Conservation (phyloP, 2,329 filamentous ascomycete genomes). For the Aspergillaceae sp. region DNA sequence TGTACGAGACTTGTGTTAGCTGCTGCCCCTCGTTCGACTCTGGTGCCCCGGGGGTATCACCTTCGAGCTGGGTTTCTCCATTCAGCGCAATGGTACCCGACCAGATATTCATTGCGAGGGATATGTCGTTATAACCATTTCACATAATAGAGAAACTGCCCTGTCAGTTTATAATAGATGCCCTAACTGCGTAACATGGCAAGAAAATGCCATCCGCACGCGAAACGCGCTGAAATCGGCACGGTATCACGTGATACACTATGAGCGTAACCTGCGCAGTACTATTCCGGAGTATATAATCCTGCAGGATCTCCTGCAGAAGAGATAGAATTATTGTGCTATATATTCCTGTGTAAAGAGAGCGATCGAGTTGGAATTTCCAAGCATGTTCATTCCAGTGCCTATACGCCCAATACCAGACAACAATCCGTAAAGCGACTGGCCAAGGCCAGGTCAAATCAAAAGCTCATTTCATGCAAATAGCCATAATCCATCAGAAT, state of each 20-base stretch:
- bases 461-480: background rate
- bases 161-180: background rate
- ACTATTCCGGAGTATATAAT: background rate
- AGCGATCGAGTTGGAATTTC: no score
- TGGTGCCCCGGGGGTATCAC: slow-evolving; percentile 13
- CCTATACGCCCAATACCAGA: background rate
- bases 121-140: background rate
- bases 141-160: background rate
- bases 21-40: background rate
- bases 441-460: background rate
- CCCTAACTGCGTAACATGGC: background rate
- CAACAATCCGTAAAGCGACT: background rate
- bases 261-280: no score
- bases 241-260: slow-evolving; percentile 6
- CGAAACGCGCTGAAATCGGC: slow-evolving; percentile 2
- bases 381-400: no score
- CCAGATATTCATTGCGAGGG: slow-evolving; percentile 30
- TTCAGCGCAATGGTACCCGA: slow-evolving; percentile 25
- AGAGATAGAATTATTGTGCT: no score
- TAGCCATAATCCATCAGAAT: background rate
- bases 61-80: slow-evolving; percentile 21
- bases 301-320: no score
- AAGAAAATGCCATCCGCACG: no score
- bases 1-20: slow-evolving; percentile 7
- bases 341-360: no score